Evolutionary conservation across 2,329 filamentous ascomycete species (phyloP).

Genomic region (Polytolypa hystricis): DNA sequence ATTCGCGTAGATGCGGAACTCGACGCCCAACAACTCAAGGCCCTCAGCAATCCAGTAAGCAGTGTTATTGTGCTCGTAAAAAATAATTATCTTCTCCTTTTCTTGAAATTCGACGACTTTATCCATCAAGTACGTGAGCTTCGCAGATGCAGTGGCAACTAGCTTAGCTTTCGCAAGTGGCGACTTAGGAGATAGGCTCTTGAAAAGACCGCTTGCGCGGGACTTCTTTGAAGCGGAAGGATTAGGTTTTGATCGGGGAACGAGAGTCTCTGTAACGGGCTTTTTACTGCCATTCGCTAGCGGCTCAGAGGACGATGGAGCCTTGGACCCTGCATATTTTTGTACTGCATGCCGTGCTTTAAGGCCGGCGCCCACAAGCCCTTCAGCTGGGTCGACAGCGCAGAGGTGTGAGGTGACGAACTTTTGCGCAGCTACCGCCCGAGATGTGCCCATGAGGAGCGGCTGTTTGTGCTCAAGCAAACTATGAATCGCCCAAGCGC

Average conservation of each 20-base stretch:
- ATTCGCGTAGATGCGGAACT: constrained; percentile 47
- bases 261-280: constrained; percentile 11
- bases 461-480: constrained; percentile 30
- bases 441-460: constrained; percentile 47
- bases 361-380: constrained; percentile 32
- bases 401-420: constrained; percentile 36
- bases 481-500: constrained; percentile 57
- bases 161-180: constrained; percentile 51
- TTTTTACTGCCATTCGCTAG: constrained; percentile 7
- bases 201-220: constrained; percentile 13
- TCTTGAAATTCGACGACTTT: constrained; percentile 56
- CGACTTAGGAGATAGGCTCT: constrained; percentile 28
- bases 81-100: constrained; percentile 77
- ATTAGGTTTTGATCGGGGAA: constrained; percentile 18
- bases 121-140: constrained; percentile 75
- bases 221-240: constrained; percentile 21
- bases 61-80: constrained; percentile 80
- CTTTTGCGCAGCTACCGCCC: constrained; percentile 45
- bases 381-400: constrained; percentile 26
- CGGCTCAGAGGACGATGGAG: neutral
- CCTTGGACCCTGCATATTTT: neutral
- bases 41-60: constrained; percentile 77
- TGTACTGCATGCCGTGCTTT: constrained; percentile 20
- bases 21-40: constrained; percentile 58
- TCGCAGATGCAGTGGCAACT: constrained; percentile 73